Percentiles rank a stretch among this genome's conserved stretches.
Conservation (phyloP, 139 green algal species). For the Monoraphidium neglectum region DNA sequence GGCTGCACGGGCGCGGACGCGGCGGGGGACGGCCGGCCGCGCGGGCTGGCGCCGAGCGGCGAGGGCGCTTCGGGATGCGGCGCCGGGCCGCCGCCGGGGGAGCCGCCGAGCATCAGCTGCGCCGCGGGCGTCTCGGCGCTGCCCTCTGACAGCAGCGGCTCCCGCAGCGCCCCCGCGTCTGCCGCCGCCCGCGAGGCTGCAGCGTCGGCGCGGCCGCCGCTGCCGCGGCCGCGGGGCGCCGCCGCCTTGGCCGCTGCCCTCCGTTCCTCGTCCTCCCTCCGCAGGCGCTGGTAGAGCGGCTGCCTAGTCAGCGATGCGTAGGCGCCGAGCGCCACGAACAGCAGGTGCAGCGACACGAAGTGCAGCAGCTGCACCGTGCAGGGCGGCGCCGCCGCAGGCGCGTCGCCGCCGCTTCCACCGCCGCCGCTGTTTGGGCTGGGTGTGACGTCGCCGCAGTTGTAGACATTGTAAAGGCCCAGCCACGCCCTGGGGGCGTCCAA, state of each 20-base stretch:
- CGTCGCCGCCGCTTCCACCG: neutral
- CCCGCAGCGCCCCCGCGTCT: neutral
- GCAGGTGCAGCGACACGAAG: conserved; percentile 8
- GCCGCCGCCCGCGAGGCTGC: neutral
- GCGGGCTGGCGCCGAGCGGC: neutral
- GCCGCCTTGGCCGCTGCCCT: conserved; percentile 3
- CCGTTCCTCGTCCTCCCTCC: conserved; percentile 2
- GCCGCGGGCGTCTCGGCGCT: neutral
- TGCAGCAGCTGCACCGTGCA: conserved; percentile 12
- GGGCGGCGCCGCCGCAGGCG: neutral
- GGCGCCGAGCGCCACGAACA: conserved; percentile 9
- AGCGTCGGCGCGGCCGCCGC: neutral
- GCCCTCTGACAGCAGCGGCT: neutral
- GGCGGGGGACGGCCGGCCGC: neutral
- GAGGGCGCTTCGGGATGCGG: neutral
- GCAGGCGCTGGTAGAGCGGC: conserved; percentile 16
- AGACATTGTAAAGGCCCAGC: neutral
- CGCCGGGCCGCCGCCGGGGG: neutral
- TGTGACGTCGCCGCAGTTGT: conserved; percentile 1
- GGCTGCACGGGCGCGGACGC: neutral
- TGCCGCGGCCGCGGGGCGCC: conserved; percentile 1
- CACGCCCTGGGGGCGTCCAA: too few species aligned
- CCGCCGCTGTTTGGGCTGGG: neutral
- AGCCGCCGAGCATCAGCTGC: neutral
- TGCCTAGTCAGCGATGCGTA: conserved; percentile 9